A percentile compares a stretch with the other conserved stretches of the same genome.
Evolutionary conservation across 169 alveolate genomes (phyloP).

Genomic region (Babesia divergens): DNA sequence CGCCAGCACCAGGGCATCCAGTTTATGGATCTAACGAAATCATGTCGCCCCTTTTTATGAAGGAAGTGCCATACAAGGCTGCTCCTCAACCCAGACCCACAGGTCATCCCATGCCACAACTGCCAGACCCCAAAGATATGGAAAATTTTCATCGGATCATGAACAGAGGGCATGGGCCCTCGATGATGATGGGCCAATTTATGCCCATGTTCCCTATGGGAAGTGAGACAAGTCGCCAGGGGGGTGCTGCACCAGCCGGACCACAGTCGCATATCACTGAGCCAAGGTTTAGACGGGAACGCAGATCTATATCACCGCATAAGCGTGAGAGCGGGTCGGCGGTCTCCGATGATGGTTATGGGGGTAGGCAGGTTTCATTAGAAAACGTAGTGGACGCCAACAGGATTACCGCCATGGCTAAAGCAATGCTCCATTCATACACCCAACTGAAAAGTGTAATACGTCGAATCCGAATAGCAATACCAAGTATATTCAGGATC

Average conservation of each 20-base stretch:
- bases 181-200: constrained; percentile 17
- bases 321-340: background rate
- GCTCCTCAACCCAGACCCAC: too few relatives aligned
- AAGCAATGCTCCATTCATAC: too few relatives aligned
- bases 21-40: background rate
- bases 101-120: background rate
- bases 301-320: background rate
- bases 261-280: background rate
- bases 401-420: background rate
- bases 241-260: background rate
- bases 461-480: constrained; percentile 20
- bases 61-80: background rate
- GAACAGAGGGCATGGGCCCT: background rate
- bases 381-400: background rate
- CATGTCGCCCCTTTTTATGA: background rate
- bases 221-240: background rate
- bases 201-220: constrained; percentile 13
- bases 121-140: background rate
- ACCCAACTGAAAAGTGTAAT: too few relatives aligned
- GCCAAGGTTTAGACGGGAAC: background rate
- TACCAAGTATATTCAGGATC: constrained; percentile 49
- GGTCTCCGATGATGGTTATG: background rate
- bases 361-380: background rate
- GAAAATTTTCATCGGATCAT: background rate
- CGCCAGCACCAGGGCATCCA: background rate